These are phyloP conservation scores for Russula earlei DNA, from an alignment of 768 basidiomycete genomes.

Conservation along the genomic window DNA sequence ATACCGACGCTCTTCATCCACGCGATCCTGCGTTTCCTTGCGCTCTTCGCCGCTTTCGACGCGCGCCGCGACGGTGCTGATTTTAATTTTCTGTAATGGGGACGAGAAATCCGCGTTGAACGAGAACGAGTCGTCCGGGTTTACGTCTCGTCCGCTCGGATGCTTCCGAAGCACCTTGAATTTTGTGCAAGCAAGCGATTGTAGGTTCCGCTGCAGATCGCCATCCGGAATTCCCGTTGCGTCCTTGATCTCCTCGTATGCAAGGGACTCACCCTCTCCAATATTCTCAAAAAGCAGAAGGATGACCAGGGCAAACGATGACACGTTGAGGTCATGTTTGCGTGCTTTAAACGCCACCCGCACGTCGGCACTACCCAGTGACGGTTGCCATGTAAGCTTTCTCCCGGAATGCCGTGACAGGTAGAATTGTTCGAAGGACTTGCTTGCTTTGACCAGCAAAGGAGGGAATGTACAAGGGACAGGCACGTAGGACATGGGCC, in stretches of 20 bases:
- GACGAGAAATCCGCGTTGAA: constrained; percentile 80
- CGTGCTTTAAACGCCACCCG: constrained; percentile 68
- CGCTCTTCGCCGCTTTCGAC: constrained; percentile 83
- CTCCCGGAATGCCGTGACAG: constrained; percentile 82
- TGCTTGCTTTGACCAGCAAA: constrained; percentile 51
- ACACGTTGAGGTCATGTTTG: constrained; percentile 85
- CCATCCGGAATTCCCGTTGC: constrained; percentile 63
- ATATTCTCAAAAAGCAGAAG: constrained; percentile 79
- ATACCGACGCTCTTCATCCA: constrained; percentile 86
- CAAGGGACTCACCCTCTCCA: constrained; percentile 56
- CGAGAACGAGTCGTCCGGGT: constrained; percentile 68
- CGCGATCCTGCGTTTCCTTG: constrained; percentile 79
- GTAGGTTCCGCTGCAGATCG: constrained; percentile 87
- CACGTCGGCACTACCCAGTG: constrained; percentile 85
- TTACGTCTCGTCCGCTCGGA: constrained; percentile 79
- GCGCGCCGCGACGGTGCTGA: constrained; percentile 78
- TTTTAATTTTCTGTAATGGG: constrained; percentile 86
- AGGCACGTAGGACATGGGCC: constrained; percentile 72
- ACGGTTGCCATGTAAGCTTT: constrained; percentile 85
- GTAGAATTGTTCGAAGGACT: constrained; percentile 85
- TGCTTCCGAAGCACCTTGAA: constrained; percentile 88
- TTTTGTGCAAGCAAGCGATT: constrained; percentile 93
- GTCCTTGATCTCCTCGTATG: constrained; percentile 73
- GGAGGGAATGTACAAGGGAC: constrained; percentile 61
- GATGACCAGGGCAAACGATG: constrained; percentile 82